These are phyloP conservation scores for Aspergillus eucalypticola DNA, from an alignment of 2,329 filamentous ascomycete species.

Conservation along the genomic window DNA sequence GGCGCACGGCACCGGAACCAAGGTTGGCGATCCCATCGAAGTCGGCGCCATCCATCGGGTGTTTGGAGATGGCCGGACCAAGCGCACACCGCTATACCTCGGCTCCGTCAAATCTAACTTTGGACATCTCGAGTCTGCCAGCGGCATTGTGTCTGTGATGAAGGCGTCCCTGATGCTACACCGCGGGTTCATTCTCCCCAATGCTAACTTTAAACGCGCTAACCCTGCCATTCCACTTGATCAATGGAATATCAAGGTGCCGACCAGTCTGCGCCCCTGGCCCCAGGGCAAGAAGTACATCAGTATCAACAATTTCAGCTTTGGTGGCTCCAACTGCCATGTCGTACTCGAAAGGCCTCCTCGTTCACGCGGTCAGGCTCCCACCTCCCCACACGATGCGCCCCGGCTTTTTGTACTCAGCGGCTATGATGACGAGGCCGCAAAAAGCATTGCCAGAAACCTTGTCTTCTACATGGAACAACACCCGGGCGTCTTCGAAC, in stretches of 20 bases:
- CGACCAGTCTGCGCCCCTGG: background rate
- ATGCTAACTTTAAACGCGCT: background rate
- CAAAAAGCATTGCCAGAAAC: too few relatives aligned
- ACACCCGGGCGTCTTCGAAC: too few relatives aligned
- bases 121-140: conserved; percentile 31
- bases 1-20: conserved; percentile 60
- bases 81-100: conserved; percentile 15
- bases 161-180: conserved; percentile 16
- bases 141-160: conserved; percentile 28
- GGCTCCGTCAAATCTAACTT: conserved; percentile 30
- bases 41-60: conserved; percentile 51
- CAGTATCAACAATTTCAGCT: too few relatives aligned
- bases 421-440: too few relatives aligned
- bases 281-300: too few relatives aligned
- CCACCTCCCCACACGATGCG: too few relatives aligned
- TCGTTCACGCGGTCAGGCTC: too few relatives aligned
- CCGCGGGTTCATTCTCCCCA: conserved; percentile 21
- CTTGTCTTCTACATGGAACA: too few relatives aligned
- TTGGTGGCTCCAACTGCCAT: too few relatives aligned
- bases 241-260: background rate
- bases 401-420: too few relatives aligned
- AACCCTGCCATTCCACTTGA: background rate
- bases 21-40: conserved; percentile 58
- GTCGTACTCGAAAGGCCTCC: too few relatives aligned
- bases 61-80: conserved; percentile 1